These are phyloP conservation scores for Postia placenta DNA, from an alignment of 768 basidiomycete species.

Conservation along the genomic window DNA sequence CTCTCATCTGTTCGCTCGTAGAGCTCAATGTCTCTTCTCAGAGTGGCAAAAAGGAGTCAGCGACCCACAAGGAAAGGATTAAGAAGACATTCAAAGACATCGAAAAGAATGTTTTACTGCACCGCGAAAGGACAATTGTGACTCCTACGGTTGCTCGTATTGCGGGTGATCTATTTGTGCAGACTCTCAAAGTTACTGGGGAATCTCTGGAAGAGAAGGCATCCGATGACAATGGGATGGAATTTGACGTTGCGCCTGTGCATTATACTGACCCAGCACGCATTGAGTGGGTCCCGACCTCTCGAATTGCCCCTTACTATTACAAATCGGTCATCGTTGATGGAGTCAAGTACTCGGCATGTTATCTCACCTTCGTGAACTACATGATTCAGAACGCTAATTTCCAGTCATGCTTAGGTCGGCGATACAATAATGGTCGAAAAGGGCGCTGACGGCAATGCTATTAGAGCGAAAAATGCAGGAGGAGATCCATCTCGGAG, in stretches of 20 bases:
- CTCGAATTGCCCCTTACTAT: constrained; percentile 21
- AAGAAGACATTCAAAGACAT: constrained; percentile 19
- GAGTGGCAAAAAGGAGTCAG: background rate
- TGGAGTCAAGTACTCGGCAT: constrained; percentile 48
- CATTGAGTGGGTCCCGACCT: constrained; percentile 28
- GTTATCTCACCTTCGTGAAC: constrained; percentile 12
- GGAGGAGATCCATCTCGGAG: constrained; percentile 36
- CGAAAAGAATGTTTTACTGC: constrained; percentile 30
- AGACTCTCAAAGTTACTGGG: constrained; percentile 1
- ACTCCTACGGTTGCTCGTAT: constrained; percentile 10
- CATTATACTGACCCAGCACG: constrained; percentile 22
- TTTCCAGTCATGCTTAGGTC: constrained; percentile 38
- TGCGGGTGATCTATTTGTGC: constrained; percentile 7
- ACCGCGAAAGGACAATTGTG: constrained; percentile 28
- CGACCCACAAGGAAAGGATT: constrained; percentile 1
- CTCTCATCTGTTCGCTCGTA: constrained; percentile 31
- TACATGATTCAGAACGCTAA: too few species aligned
- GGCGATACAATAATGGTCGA: constrained; percentile 62
- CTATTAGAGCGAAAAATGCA: constrained; percentile 35
- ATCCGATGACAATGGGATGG: too few species aligned
- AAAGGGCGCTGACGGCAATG: constrained; percentile 45
- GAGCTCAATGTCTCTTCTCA: background rate
- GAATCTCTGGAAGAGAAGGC: background rate
- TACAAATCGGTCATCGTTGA: constrained; percentile 50
- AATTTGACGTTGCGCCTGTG: background rate